Evolutionary conservation across 202 grass and related monocot genomes (phyloP).

Genomic region (Schoenoplectus tabernaemontani): DNA sequence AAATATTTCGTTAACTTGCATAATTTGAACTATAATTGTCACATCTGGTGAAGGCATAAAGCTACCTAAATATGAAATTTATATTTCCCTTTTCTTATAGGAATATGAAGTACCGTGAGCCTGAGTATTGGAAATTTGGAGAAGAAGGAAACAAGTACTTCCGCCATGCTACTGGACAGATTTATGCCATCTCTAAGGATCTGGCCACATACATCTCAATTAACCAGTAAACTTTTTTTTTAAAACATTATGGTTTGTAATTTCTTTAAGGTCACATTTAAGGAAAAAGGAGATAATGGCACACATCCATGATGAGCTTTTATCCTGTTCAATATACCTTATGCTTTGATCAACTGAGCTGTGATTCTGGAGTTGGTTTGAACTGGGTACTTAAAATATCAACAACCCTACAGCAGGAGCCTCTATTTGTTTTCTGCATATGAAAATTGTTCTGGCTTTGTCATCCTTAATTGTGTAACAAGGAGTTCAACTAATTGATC

Average conservation of each 20-base stretch:
- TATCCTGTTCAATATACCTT: not conserved
- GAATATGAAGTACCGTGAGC: slow-evolving; percentile 80
- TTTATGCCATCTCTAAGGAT: slow-evolving; percentile 96
- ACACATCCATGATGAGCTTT: not conserved
- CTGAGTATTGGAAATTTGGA: slow-evolving; percentile 96
- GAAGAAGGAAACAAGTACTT: slow-evolving; percentile 98
- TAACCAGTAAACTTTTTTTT: slow-evolving; percentile 75
- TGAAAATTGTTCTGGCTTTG: not conserved
- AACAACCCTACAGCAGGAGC: not conserved
- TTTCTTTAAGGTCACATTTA: not conserved
- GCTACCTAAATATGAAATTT: not conserved
- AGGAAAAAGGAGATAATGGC: not conserved
- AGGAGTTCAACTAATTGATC: not conserved
- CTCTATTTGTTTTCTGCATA: not conserved
- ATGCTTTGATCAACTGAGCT: not conserved
- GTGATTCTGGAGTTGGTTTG: not conserved
- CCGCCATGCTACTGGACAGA: slow-evolving; percentile 79
- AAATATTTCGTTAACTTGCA: not conserved
- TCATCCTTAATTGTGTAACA: not conserved
- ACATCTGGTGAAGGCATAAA: not conserved
- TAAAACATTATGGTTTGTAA: not conserved
- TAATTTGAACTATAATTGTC: not conserved
- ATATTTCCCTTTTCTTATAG: slow-evolving; percentile 26
- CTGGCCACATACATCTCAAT: slow-evolving; percentile 96
- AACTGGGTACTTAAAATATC: not conserved